Base-by-base conservation (phyloP, 1,284 basidiomycete species). In the Anthracocystis setariae region DNA sequence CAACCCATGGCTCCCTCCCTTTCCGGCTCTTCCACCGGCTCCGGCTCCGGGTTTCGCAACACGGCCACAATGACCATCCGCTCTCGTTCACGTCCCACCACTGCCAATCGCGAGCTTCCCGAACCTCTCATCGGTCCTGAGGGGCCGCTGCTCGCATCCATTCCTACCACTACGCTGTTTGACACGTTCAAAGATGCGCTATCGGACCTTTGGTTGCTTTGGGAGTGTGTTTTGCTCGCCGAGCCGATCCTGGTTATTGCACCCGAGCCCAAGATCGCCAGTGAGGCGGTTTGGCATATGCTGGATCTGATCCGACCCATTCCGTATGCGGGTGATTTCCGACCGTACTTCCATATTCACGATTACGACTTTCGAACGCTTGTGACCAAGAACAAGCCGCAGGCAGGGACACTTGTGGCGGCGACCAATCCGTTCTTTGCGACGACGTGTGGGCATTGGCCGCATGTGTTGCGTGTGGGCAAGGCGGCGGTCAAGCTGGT, bases 361-460 rank as follows among this genome's bases (percentile, higher is more conserved):
- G 95, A 98, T 77, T 88, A 88, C 38, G 94, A 97, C 74, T 90
- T 93, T 74, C 80, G 87, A 0, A 79, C 87, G 0, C 83, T 97
- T 4, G 89, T 95, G 29, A 92, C 92, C 78, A 89, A 90, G 66
- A 88, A 91, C 44, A 89, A 92, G 66, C 94, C 95, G 0, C 90
- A 90, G 76, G 85, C 91, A 0, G 95, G 94, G 0, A 85, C 93
- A 0, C 82, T 98, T 1, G 84, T 98, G 0, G 94, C 95, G 9
- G 92, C 94, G 1, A 98, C 95, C 8, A 98, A 98, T 78, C 95
- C 95, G 0, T 91, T 95, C 79, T 93, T 98, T 73, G 89, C 92
- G 65, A 90, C 90, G 65, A 89, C 90, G 1, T 95, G 93, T 73
- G 86, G 88, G 7, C 92, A 96, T 83, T 98, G 94, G 93, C 93